Evolutionary conservation across 495 filamentous ascomycete genomes (phyloP), one percentile per base, ranked within the genome.

Genomic region (Cairneyella variabilis): DNA sequence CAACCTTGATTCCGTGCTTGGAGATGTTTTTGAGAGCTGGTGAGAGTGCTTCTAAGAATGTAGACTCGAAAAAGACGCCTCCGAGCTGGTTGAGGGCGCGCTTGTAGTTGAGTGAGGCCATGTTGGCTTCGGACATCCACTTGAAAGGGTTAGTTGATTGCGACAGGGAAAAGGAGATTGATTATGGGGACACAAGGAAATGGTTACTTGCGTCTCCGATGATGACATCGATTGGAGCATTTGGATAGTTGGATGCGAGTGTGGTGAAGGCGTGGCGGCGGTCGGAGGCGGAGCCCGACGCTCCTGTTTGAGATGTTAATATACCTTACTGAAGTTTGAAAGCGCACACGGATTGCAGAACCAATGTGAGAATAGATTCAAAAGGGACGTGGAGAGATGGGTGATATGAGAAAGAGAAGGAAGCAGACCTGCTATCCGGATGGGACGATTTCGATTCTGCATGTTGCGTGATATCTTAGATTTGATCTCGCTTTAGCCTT

Each of bases 121-220:
- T 48, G 55, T 53, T 65, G 66, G 67, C 42, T 46, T 63, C 75
- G 14, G 76, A 75, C 18, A 82, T 71, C 50, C 77, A 82, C 45
- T 66, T 57, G 44, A 74, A 67, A 39, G 70, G 64, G 38, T 74
- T 73, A 32, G 28, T 32, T 32, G 7, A 32, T 40, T 5, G 16
- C 16, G 66, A 64, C 28, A 65, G 70, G 17, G 73, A 71, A 25
- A 64, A 56, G 7, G 68, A 67, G 17, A 72, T 71, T 76, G 80
- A 79, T 51, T 79, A 79, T 30, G 68, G 78, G 49, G n/a, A n/a
- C n/a, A n/a, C n/a, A n/a, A n/a, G n/a, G 70, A 75, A 75, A 81
- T 77, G 66, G 75, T n/a, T n/a, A n/a, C 6, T 32, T 32, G 28
- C 81, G 59, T 83, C 79, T 11, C 76, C 77, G 18, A 73, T 76